A percentile compares a stretch with the other conserved stretches of the same genome.
Conservation (phyloP, 2,329 filamentous ascomycete genomes). For the Madurella fahalii region DNA sequence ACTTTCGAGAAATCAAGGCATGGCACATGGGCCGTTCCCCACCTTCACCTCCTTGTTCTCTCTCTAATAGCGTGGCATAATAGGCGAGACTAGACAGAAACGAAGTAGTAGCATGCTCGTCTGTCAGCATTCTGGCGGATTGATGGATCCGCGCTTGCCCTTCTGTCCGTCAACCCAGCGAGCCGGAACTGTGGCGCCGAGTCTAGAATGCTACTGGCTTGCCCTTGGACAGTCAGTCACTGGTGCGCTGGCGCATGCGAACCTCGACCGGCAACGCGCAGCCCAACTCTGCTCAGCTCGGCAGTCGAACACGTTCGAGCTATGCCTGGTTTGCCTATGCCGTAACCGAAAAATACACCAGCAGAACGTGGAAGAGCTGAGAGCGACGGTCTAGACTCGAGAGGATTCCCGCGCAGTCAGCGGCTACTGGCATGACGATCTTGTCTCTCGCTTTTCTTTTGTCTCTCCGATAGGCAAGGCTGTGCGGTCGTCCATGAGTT, state of each 20-base stretch:
- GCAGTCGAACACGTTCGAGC: too few species aligned
- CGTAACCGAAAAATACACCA: too few species aligned
- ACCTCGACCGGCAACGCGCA: too few species aligned
- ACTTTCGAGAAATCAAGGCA: neutral
- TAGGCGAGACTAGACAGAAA: too few species aligned
- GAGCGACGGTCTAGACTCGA: neutral
- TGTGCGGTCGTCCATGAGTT: neutral
- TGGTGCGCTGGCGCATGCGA: neutral
- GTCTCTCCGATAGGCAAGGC: neutral
- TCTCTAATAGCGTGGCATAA: too few species aligned
- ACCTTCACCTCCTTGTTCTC: too few species aligned
- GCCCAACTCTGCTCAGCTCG: neutral
- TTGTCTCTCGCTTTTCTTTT: neutral
- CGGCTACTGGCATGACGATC: neutral
- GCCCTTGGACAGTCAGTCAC: neutral
- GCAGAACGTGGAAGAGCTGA: neutral
- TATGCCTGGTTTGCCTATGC: too few species aligned
- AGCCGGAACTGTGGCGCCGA: slow-evolving; percentile 1
- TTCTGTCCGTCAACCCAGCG: neutral
- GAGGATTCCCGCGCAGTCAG: too few species aligned
- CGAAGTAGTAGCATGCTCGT: too few species aligned
- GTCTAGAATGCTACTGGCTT: neutral
- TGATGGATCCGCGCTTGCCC: too few species aligned
- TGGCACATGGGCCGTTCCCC: neutral
- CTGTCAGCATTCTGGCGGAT: too few species aligned